These are phyloP conservation scores for Setaria italica DNA, from an alignment of 202 grass and related monocot species.

Conservation along the genomic window DNA sequence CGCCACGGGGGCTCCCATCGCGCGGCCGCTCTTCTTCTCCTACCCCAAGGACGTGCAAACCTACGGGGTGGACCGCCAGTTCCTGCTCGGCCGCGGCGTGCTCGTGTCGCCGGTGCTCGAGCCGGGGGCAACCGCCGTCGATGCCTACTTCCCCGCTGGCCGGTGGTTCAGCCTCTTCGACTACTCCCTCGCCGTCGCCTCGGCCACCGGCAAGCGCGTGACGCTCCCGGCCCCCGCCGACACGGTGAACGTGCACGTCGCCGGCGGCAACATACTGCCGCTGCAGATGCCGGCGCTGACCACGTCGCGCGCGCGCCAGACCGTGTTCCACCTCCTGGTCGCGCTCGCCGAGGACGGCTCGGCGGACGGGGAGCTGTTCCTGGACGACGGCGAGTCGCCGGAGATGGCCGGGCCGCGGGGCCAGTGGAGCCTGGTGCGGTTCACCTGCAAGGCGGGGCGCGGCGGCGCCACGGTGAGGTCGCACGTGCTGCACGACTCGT, in stretches of 20 bases:
- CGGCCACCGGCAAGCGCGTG: slow-evolving; percentile 29
- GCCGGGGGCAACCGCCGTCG: slow-evolving; percentile 24
- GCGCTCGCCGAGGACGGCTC: slow-evolving; percentile 49
- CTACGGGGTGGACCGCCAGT: slow-evolving; percentile 64
- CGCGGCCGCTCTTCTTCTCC: slow-evolving; percentile 92
- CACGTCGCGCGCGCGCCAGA: slow-evolving; percentile 41
- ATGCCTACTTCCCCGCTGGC: slow-evolving; percentile 76
- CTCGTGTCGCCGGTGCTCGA: slow-evolving; percentile 81
- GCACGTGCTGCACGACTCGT: slow-evolving; percentile 57
- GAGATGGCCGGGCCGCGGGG: slow-evolving; percentile 55
- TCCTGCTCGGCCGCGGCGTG: slow-evolving; percentile 67
- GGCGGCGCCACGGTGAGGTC: slow-evolving; percentile 47
- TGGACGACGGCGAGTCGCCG: slow-evolving; percentile 73
- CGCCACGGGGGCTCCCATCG: slow-evolving; percentile 65
- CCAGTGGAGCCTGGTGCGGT: slow-evolving; percentile 62
- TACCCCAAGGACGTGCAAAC: slow-evolving; percentile 62
- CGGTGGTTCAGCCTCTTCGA: slow-evolving; percentile 73
- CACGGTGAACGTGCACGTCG: slow-evolving; percentile 69
- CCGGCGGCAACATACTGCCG: slow-evolving; percentile 62
- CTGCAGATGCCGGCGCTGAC: slow-evolving; percentile 64
- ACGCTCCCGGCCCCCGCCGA: slow-evolving; percentile 64
- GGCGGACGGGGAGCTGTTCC: slow-evolving; percentile 61
- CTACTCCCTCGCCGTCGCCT: slow-evolving; percentile 36
- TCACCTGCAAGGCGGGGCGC: slow-evolving; percentile 32
- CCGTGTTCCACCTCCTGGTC: slow-evolving; percentile 65